Base-by-base conservation (phyloP, 2,329 filamentous ascomycete species). In the Phialophora tarda region DNA sequence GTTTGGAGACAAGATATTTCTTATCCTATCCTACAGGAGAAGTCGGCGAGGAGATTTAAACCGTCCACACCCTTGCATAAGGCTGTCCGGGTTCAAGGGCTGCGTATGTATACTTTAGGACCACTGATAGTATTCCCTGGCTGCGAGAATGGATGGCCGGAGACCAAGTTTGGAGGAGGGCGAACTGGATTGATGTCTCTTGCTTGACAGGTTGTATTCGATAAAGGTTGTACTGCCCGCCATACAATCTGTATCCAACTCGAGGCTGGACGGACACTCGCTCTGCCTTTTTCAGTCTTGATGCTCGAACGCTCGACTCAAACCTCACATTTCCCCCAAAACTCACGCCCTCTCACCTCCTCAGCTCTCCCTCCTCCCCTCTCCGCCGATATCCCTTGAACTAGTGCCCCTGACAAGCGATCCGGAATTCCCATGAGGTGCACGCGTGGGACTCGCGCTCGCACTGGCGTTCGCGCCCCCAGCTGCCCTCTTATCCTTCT, bases 401-500 rank as follows among this genome's bases (percentile, higher is more conserved):
- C 62, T 60, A 17, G 3, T 54, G 30, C 50, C 60, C 34, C 17
- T 30, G 34, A 56, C 32, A 14, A 38, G 47, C 28, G 34, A 38
- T 38, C 65, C 65, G 6, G 34, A 34, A n/a, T 12, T 38, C 7
- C 63, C 65, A 10, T 65, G 53, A 6, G 26, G 38, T 3, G 30
- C 57, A 30, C 68, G 41, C 10, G 68, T 70, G 17, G 68, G 68
- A 66, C 68, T 69, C 8, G 66, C 68, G 48, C 55, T 48, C 10
- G 60, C 67, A 56, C 60, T 67, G 12, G 57, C 67, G 38, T 58
- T 67, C 11, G 48, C 48, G 24, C 32, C 53, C 50, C 47, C 63
- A 50, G 28, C 65, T 12, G 64, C 63, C 58, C 64, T 63, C 48
- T 64, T 66, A 23, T 70, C 69, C 63, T 69, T 70, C 64, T 71